Evolutionary conservation across 2,329 filamentous ascomycete genomes (phyloP).

Genomic region (Sclerotinia glacialis): DNA sequence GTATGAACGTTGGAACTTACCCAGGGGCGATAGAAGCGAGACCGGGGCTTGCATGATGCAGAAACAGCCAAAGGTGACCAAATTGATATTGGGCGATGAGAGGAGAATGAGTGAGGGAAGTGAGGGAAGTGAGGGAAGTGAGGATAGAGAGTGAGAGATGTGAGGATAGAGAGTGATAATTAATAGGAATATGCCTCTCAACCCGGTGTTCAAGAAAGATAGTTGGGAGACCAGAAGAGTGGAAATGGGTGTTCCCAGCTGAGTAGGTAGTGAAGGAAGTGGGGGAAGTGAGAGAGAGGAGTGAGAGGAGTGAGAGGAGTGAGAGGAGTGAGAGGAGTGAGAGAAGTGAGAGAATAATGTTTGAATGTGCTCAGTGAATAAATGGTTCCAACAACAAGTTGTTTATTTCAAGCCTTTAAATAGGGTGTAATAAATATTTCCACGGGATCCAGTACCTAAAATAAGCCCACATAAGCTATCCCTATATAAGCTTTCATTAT

Average conservation of each 20-base stretch:
- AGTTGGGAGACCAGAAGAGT: not conserved
- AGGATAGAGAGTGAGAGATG: not conserved
- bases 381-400: not conserved
- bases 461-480: too few species aligned
- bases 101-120: not conserved
- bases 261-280: too few species aligned
- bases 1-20: slow-evolving; percentile 29
- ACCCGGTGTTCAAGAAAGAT: not conserved
- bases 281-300: too few species aligned
- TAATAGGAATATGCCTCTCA: not conserved
- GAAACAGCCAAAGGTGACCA: slow-evolving; percentile 8
- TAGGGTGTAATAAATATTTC: not conserved
- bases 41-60: slow-evolving; percentile 35
- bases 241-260: too few species aligned
- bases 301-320: too few species aligned
- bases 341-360: too few species aligned
- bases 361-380: not conserved
- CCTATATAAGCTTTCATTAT: too few species aligned
- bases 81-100: slow-evolving; percentile 1
- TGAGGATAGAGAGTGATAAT: not conserved
- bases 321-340: too few species aligned
- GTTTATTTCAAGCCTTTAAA: not conserved
- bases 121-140: not conserved
- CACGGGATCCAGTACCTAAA: too few species aligned
- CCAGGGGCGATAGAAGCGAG: slow-evolving; percentile 32